Percentiles rank a stretch among this genome's conserved stretches.
Evolutionary conservation across 2,329 filamentous ascomycete genomes (phyloP).

Genomic region (Geoglossum cookeanum): DNA sequence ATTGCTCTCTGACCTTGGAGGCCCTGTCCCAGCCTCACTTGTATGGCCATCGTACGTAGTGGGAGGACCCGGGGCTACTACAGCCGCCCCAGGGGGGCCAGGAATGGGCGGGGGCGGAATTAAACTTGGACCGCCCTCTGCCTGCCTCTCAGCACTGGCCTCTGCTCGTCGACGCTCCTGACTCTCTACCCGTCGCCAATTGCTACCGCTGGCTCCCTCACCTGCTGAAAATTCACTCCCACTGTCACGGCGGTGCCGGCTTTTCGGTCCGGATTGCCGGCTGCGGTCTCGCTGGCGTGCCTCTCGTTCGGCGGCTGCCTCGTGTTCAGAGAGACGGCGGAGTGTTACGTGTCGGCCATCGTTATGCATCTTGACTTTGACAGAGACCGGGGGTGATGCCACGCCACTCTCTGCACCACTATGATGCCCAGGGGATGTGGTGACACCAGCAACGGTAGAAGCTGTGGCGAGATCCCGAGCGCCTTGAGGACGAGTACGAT

Average conservation of each 20-base stretch:
- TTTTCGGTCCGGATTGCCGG: constrained; percentile 20
- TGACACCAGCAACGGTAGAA: background rate
- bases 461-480: background rate
- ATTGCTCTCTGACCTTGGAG: constrained; percentile 29
- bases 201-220: constrained; percentile 12
- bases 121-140: constrained; percentile 8
- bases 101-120: constrained; percentile 9
- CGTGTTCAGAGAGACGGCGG: constrained; percentile 39
- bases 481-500: constrained; percentile 3
- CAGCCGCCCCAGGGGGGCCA: constrained; percentile 11
- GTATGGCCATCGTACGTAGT: constrained; percentile 12
- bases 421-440: background rate
- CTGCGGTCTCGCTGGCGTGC: constrained; percentile 30
- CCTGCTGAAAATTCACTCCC: constrained; percentile 13
- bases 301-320: constrained; percentile 40
- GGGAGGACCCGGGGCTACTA: background rate
- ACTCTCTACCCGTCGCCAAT: constrained; percentile 29
- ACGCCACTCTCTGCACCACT: constrained; percentile 19
- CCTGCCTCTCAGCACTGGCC: constrained; percentile 17
- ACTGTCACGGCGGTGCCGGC: constrained; percentile 8
- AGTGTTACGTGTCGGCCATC: constrained; percentile 44
- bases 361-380: constrained; percentile 46
- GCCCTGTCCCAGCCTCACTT: constrained; percentile 26
- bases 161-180: constrained; percentile 24
- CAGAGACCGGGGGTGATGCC: constrained; percentile 29